phyloP scores from a whole-genome alignment of 2,329 filamentous ascomycete species.

The Cladosporium velox region DNA sequence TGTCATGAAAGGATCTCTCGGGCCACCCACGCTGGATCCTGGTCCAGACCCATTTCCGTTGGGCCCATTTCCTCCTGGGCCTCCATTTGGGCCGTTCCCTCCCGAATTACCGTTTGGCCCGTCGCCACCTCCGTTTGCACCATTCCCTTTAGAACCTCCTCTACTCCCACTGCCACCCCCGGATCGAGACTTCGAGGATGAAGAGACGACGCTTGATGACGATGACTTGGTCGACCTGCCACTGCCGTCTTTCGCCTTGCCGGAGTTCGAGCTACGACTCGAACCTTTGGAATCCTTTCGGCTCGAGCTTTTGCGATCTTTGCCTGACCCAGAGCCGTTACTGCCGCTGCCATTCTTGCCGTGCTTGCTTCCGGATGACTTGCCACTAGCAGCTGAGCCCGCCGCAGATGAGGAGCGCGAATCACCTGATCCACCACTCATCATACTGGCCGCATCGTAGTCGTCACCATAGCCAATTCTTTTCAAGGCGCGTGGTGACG shows the following conservation, averaged over 20 bases:
- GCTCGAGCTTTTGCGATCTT: background rate
- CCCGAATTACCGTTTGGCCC: background rate
- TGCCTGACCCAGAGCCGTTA: background rate
- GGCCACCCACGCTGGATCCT: background rate
- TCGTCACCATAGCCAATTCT: background rate
- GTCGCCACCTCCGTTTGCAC: background rate
- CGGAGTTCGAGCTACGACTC: conserved; percentile 7
- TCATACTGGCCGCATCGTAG: background rate
- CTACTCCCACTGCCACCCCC: background rate
- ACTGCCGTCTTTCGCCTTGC: background rate
- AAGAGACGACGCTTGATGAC: background rate
- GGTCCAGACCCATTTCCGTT: background rate
- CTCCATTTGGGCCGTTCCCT: background rate
- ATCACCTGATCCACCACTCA: background rate
- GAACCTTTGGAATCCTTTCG: background rate
- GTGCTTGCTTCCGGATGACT: background rate
- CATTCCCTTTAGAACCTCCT: background rate
- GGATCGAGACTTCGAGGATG: background rate
- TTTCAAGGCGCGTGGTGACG: background rate
- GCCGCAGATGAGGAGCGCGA: background rate
- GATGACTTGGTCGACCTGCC: background rate
- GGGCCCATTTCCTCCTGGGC: background rate
- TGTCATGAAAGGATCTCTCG: background rate
- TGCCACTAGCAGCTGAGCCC: background rate
- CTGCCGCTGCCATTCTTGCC: background rate